Conservation (phyloP, 192 early-diverging fungal genomes). For the Spizellomyces sp. region DNA sequence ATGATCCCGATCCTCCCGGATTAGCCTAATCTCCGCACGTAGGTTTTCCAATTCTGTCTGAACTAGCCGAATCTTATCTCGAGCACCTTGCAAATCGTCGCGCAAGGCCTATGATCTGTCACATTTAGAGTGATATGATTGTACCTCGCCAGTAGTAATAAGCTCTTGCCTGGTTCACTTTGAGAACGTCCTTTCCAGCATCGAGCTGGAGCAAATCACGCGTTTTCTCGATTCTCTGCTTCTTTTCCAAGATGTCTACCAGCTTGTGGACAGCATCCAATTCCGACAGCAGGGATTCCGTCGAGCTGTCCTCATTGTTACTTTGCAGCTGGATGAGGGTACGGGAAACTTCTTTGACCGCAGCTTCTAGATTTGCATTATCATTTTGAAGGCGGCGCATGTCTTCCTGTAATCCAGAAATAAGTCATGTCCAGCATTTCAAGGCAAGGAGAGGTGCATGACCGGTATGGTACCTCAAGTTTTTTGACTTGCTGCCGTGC, state of each 20-base stretch:
- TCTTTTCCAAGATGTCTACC: conserved; percentile 32
- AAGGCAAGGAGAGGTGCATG: background rate
- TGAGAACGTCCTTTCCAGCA: conserved; percentile 13
- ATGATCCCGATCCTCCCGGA: conserved; percentile 22
- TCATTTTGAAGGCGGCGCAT: conserved; percentile 33
- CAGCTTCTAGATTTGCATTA: conserved; percentile 39
- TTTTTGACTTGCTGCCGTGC: conserved; percentile 30
- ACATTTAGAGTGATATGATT: conserved; percentile 5
- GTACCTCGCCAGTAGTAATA: conserved; percentile 8
- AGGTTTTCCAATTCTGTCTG: conserved; percentile 11
- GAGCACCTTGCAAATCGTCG: conserved; percentile 20
- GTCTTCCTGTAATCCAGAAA: conserved; percentile 19
- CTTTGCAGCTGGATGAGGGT: conserved; percentile 30
- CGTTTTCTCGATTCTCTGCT: conserved; percentile 15
- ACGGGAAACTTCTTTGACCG: conserved; percentile 46
- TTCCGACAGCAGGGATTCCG: background rate
- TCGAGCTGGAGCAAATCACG: conserved; percentile 17
- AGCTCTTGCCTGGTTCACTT: conserved; percentile 12
- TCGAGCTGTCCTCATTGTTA: background rate
- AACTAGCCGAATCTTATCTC: conserved; percentile 9
- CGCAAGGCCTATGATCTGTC: conserved; percentile 20
- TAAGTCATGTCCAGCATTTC: background rate
- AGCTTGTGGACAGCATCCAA: conserved; percentile 36
- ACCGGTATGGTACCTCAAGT: conserved; percentile 28
- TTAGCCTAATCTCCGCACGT: conserved; percentile 7